Evolutionary conservation across 176 grass and related monocot genomes (phyloP), one percentile per base, ranked within the genome.

Genomic region (Avena insularis): DNA sequence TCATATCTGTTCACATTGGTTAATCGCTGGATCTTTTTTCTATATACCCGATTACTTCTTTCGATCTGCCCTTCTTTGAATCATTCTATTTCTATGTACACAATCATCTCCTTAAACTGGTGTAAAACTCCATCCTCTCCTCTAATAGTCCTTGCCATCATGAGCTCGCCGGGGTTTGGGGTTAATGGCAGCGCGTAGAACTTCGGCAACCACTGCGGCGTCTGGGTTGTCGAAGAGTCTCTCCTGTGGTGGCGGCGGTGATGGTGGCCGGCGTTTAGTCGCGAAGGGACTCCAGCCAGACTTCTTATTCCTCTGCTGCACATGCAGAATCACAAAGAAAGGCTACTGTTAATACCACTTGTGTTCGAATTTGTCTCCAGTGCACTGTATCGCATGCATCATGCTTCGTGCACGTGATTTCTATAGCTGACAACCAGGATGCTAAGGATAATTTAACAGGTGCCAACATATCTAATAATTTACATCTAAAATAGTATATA

Each of bases 251-350:
- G 60, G 81, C 20, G 80, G 85, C 6, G 78, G 58, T 9, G 86
- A 75, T n/a, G 89, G 74, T 20, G 86, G 71, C 53, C 43, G 92
- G 60, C 92, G 92, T 56, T 63, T 89, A 47, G 87, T 84, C 19
- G 89, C 87, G 20, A 91, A 77, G 23, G 88, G 89, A 62, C 80
- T 88, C 89, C 89, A 93, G 61, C 89, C 76, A 2, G 89, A 91
- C 75, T 86, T 90, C 84, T 81, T 88, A 70, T 77, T 91, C 16
- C 3, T 69, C 84, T 81, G 89, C 79, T 86, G 81, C 82, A 71
- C 75, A 77, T 8, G 17, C 12, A 81, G 14, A 70, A 3, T 17
- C 3, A 54, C 13, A 75, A 49, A 43, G 23, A 69, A 12, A 58
- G 43, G 9, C 9, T 79, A 58, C 19, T 70, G 70, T 76, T 58